A percentile compares a stretch with the other conserved stretches of the same genome.
These are phyloP conservation scores for Prunus yedoensis DNA, from an alignment of 331 rosid species.

Conservation along the genomic window DNA sequence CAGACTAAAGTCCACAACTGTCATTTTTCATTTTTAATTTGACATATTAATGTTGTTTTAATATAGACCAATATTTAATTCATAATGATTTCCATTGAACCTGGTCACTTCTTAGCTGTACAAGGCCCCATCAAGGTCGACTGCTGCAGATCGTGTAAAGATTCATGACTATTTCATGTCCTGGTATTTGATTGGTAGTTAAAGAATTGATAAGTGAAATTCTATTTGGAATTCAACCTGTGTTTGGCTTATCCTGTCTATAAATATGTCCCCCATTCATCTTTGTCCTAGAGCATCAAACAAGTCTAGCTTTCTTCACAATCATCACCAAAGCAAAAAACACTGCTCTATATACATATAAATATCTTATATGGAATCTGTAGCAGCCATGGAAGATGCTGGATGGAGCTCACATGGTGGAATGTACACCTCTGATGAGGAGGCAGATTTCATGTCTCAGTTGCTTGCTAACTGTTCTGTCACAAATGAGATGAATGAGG, in stretches of 20 bases:
- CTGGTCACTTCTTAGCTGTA: constrained; percentile 25
- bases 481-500: constrained; percentile 37
- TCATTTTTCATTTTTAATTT: constrained; percentile 19
- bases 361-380: constrained; percentile 44
- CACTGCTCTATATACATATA: neutral
- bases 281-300: constrained; percentile 27
- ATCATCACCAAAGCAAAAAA: constrained; percentile 8
- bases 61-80: neutral
- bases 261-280: constrained; percentile 34
- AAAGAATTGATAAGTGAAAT: constrained; percentile 14
- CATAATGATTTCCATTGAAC: constrained; percentile 10
- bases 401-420: constrained; percentile 67
- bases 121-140: constrained; percentile 18
- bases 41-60: neutral
- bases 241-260: constrained; percentile 20
- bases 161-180: constrained; percentile 23
- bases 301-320: constrained; percentile 27
- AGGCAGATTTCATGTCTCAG: constrained; percentile 52
- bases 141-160: constrained; percentile 13
- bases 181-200: constrained; percentile 27
- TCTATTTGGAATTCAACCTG: constrained; percentile 12
- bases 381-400: constrained; percentile 41
- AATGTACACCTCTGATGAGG: constrained; percentile 47
- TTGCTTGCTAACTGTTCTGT: constrained; percentile 36
- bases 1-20: constrained; percentile 22